phyloP scores from a whole-genome alignment of 306 rosid species.

The Calophaca sinica region DNA sequence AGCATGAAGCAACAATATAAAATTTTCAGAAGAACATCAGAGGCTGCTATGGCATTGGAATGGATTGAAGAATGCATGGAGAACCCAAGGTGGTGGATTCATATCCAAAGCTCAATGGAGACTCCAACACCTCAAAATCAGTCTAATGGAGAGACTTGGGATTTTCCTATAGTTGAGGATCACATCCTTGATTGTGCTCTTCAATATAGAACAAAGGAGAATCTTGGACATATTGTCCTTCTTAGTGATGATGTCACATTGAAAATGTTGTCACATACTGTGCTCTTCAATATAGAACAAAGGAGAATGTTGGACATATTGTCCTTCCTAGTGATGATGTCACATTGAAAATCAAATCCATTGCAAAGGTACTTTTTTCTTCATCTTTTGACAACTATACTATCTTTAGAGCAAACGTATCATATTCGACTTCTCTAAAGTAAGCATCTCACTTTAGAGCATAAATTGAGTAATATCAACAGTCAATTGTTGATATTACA shows the following conservation, averaged over 20 bases:
- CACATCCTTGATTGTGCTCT: constrained; percentile 77
- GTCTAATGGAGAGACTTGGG: too few relatives aligned
- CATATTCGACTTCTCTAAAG: too few relatives aligned
- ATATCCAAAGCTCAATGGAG: constrained; percentile 77
- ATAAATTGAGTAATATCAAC: too few relatives aligned
- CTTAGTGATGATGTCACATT: too few relatives aligned
- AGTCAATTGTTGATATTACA: too few relatives aligned
- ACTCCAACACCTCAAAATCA: too few relatives aligned
- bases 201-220: constrained; percentile 50
- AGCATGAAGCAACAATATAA: constrained; percentile 58
- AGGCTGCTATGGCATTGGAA: constrained; percentile 71
- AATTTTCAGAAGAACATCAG: constrained; percentile 64
- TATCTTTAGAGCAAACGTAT: constrained; percentile 1
- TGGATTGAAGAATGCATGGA: constrained; percentile 80
- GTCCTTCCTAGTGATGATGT: constrained; percentile 73
- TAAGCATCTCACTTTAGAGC: too few relatives aligned
- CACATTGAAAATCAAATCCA: constrained; percentile 78
- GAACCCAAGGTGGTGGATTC: constrained; percentile 81
- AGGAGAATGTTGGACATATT: constrained; percentile 56
- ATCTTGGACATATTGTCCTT: constrained; percentile 64
- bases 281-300: constrained; percentile 62
- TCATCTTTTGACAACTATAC: constrained; percentile 2
- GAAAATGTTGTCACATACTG: too few relatives aligned
- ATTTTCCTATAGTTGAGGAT: constrained; percentile 72
- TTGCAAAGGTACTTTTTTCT: constrained; percentile 66